Percentiles rank a stretch among this genome's conserved stretches.
Evolutionary conservation across 176 grass and related monocot genomes (phyloP).

Genomic region (Raddia distichophylla): DNA sequence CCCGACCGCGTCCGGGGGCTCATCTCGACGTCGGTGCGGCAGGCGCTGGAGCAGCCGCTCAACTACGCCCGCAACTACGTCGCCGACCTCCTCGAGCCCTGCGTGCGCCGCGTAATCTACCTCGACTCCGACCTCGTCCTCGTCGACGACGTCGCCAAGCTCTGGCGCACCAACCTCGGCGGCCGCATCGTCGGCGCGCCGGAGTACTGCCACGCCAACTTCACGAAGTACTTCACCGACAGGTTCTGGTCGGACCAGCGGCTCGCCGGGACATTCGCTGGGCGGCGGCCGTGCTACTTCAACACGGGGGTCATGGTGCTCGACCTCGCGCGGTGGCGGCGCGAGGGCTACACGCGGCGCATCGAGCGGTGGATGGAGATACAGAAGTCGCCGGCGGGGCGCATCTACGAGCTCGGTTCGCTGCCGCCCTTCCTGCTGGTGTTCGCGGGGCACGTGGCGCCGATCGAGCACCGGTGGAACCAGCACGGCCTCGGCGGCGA

Average conservation of each 20-base stretch:
- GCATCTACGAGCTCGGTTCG: slow-evolving; percentile 92
- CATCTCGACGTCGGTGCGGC: slow-evolving; percentile 89
- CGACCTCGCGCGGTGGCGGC: slow-evolving; percentile 72
- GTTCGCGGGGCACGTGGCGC: slow-evolving; percentile 85
- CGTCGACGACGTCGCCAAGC: slow-evolving; percentile 91
- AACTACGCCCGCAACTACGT: slow-evolving; percentile 95
- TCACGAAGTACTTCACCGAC: slow-evolving; percentile 89
- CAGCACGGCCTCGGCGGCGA: slow-evolving; percentile 93
- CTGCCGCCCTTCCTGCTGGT: slow-evolving; percentile 92
- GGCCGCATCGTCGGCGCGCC: slow-evolving; percentile 77
- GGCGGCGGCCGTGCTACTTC: slow-evolving; percentile 81
- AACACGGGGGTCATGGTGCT: slow-evolving; percentile 94
- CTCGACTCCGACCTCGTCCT: slow-evolving; percentile 92
- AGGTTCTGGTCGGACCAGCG: slow-evolving; percentile 74
- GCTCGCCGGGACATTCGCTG: slow-evolving; percentile 58
- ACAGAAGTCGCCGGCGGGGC: slow-evolving; percentile 60
- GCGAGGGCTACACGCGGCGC: slow-evolving; percentile 53
- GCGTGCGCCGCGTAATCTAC: slow-evolving; percentile 83
- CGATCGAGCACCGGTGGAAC: slow-evolving; percentile 98
- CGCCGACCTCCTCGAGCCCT: slow-evolving; percentile 73
- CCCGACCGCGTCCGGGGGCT: slow-evolving; percentile 69
- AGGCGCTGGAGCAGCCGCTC: slow-evolving; percentile 87
- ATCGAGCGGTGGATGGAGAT: slow-evolving; percentile 98
- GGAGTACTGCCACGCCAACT: slow-evolving; percentile 96
- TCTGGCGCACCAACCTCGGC: slow-evolving; percentile 79